phyloP scores from a whole-genome alignment of 129 eudicot genomes.

The Heracleum sosnowskyi region DNA sequence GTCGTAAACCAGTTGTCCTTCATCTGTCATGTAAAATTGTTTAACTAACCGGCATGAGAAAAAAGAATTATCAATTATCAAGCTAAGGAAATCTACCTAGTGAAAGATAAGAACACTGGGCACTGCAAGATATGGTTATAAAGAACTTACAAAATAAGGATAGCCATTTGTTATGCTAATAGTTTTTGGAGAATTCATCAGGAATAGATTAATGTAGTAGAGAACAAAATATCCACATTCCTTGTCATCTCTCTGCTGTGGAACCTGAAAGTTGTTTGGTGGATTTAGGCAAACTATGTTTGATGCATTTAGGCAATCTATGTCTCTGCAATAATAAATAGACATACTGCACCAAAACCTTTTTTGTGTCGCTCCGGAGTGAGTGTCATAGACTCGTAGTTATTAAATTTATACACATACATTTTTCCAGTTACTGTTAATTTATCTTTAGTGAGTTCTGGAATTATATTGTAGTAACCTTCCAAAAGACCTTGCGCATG shows the following conservation, averaged over 20 bases:
- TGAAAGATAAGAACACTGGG: not conserved
- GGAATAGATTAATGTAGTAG: slow-evolving; percentile 46
- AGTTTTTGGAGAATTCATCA: slow-evolving; percentile 51
- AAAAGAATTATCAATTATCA: not conserved
- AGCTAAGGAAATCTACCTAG: not conserved
- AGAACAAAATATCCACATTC: slow-evolving; percentile 55
- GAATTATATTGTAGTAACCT: not conserved
- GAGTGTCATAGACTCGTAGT: not conserved
- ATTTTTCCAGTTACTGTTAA: not conserved
- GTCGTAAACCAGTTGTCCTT: slow-evolving; percentile 45
- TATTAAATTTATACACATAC: too few species aligned
- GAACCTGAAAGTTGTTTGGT: slow-evolving; percentile 46
- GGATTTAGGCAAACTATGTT: not conserved
- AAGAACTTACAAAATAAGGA: slow-evolving; percentile 56
- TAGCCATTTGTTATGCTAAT: slow-evolving; percentile 40
- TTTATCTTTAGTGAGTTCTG: not conserved
- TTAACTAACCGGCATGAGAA: not conserved
- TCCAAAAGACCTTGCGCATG: not conserved
- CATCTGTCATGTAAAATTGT: slow-evolving; percentile 33
- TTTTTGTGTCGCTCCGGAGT: too few species aligned
- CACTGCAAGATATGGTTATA: not conserved
- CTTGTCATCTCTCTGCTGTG: slow-evolving; percentile 47
- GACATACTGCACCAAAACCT: not conserved
- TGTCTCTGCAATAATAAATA: not conserved
- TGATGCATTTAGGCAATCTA: not conserved